Evolutionary conservation across 1,284 basidiomycete species (phyloP).

Genomic region (Somion occarium): DNA sequence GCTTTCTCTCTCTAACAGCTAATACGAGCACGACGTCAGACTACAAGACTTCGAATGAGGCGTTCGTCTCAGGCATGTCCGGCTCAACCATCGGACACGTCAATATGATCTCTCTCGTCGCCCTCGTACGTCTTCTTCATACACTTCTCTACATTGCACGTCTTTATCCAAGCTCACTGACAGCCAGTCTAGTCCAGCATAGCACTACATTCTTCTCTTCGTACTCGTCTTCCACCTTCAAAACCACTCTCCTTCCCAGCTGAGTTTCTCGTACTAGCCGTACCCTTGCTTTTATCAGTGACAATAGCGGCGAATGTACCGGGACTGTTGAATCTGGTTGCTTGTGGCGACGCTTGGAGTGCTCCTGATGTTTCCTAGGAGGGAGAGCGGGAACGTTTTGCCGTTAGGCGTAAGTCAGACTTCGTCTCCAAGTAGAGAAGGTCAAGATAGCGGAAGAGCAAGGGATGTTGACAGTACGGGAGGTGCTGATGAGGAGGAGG

Average conservation of each 20-base stretch:
- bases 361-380: slow-evolving; percentile 35
- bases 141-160: neutral
- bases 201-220: slow-evolving; percentile 57
- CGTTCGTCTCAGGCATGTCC: slow-evolving; percentile 77
- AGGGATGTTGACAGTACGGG: neutral
- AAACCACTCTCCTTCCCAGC: slow-evolving; percentile 30
- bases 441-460: neutral
- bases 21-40: slow-evolving; percentile 19
- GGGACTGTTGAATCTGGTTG: slow-evolving; percentile 45
- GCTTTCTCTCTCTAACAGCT: no score
- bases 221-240: slow-evolving; percentile 37
- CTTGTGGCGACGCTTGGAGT: slow-evolving; percentile 40
- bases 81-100: slow-evolving; percentile 77
- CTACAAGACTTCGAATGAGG: slow-evolving; percentile 86
- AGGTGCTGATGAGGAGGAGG: neutral
- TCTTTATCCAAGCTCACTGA: slow-evolving; percentile 1
- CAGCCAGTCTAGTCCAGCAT: slow-evolving; percentile 43
- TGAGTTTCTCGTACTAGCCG: slow-evolving; percentile 64
- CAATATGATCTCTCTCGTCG: slow-evolving; percentile 69
- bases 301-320: slow-evolving; percentile 70
- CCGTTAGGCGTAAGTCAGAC: neutral
- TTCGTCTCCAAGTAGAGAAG: neutral
- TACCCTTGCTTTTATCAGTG: slow-evolving; percentile 78
- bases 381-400: slow-evolving; percentile 3
- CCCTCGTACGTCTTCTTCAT: slow-evolving; percentile 53